Conservation (phyloP, 108 stramenopile species). For the Epithemia pelagica region DNA sequence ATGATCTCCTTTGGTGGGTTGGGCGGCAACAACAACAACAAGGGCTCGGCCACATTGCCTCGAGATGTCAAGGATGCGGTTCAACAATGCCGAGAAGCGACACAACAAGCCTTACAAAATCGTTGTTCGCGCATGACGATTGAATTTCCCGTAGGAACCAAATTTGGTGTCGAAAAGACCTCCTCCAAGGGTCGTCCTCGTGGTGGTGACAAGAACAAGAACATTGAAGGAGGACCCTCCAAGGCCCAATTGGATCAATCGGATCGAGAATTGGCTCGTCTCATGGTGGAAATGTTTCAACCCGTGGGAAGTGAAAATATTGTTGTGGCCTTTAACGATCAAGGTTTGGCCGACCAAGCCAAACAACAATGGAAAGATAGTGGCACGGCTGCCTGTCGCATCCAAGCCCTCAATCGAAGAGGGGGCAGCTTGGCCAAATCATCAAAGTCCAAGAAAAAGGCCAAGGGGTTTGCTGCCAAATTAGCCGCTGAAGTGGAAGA, state of each 20-base stretch:
- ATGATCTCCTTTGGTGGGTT: neutral
- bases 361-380: conserved; percentile 49
- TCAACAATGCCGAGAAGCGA: conserved; percentile 59
- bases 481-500: conserved; percentile 60
- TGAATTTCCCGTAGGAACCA: conserved; percentile 78
- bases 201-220: conserved; percentile 17
- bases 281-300: conserved; percentile 88
- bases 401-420: conserved; percentile 57
- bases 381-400: conserved; percentile 44
- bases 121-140: conserved; percentile 63
- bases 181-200: no score
- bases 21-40: neutral
- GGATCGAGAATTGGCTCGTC: conserved; percentile 73
- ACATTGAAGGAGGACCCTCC: conserved; percentile 34
- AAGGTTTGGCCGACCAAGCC: conserved; percentile 50
- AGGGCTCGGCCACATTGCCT: conserved; percentile 27
- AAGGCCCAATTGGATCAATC: conserved; percentile 54
- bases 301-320: conserved; percentile 75
- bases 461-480: conserved; percentile 77
- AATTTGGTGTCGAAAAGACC: conserved; percentile 75
- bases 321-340: conserved; percentile 54
- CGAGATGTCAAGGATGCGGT: conserved; percentile 80
- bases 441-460: conserved; percentile 17
- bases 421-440: conserved; percentile 12
- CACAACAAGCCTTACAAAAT: conserved; percentile 57